Base-by-base conservation (phyloP, 2,329 filamentous ascomycete species). In the Stagonosporopsis rhizophila region DNA sequence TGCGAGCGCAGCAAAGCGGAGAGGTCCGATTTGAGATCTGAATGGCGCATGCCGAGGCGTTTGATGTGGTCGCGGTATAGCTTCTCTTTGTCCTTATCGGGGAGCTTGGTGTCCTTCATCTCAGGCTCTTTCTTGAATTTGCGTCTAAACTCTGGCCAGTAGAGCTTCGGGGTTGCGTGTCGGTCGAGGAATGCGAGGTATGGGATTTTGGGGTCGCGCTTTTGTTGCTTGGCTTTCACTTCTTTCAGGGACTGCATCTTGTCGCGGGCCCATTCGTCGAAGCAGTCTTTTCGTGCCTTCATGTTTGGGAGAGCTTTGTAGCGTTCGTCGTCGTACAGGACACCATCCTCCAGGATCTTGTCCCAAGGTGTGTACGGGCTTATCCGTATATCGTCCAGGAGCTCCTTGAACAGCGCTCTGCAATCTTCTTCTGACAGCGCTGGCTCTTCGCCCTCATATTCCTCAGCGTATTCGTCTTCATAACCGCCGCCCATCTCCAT, bases 141-240 rank as follows among this genome's bases (percentile, higher is more conserved):
- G 30, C 95, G 84, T 68, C 91, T 92, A 78, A 99, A 99, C 73
- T 99, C 95, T 0, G 91, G 89, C 95, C 95, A 99, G 81, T 96
- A 99, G 1, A 99, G 83, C 77, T 96, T 98, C 0, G 91, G 89
- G 0, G 89, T 95, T 0, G 93, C 94, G 64, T 92, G 85, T 44
- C 89, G 85, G 61, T 94, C 87, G 27, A 99, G 80, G 61, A 99
- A 89, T 0, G 85, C 84, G 58, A 98, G 79, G 74, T 96, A 99
- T 0, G 89, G 87, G 62, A 96, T 89, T 42, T 85, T 83, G 1
- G 95, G 94, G 68, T 98, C 92, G 61, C 86, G 86, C 79, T 91
- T 94, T 75, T 90, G 89, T 71, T 92, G 85, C 59, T 84, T 87
- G 22, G 88, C 89, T 55, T 90, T 88, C 68, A 85, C 84, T 64